phyloP scores from a whole-genome alignment of 2,329 filamentous ascomycete species.

The Alternaria brassicae region DNA sequence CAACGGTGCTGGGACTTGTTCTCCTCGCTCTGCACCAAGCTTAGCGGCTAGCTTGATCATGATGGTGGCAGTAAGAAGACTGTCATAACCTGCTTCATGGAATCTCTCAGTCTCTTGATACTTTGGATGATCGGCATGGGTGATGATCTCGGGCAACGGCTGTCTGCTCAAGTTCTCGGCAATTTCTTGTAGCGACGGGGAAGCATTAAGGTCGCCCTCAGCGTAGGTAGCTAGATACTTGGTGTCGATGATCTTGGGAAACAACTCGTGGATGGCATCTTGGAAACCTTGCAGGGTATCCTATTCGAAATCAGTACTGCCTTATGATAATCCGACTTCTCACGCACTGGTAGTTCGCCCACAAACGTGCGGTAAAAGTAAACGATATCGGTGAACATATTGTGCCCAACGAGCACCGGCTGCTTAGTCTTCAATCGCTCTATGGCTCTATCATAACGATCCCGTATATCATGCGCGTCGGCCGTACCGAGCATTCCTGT shows the following conservation, averaged over 20 bases:
- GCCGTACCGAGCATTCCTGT: slow-evolving; percentile 46
- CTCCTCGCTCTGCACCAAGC: slow-evolving; percentile 51
- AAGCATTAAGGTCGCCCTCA: slow-evolving; percentile 60
- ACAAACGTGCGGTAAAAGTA: slow-evolving; percentile 71
- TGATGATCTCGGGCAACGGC: slow-evolving; percentile 53
- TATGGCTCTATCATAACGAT: slow-evolving; percentile 51
- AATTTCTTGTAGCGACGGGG: slow-evolving; percentile 58
- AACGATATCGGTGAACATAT: slow-evolving; percentile 68
- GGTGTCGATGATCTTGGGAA: slow-evolving; percentile 66
- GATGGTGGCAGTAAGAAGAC: slow-evolving; percentile 65
- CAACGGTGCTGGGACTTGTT: slow-evolving; percentile 1
- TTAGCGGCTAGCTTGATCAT: slow-evolving; percentile 64
- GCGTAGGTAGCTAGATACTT: slow-evolving; percentile 69
- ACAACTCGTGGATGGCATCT: slow-evolving; percentile 58
- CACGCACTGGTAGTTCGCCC: slow-evolving; percentile 58
- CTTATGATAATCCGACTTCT: background rate
- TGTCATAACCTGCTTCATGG: slow-evolving; percentile 71
- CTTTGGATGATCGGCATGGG: slow-evolving; percentile 45
- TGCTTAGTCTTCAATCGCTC: slow-evolving; percentile 54
- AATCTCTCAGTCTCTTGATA: slow-evolving; percentile 52
- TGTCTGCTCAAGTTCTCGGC: slow-evolving; percentile 52
- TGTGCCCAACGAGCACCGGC: slow-evolving; percentile 68
- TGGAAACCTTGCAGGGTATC: slow-evolving; percentile 62
- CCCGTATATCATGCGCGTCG: slow-evolving; percentile 46
- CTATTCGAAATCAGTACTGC: background rate